phyloP scores from a whole-genome alignment of 768 basidiomycete species.

The Sporobolomyces pararoseus region DNA sequence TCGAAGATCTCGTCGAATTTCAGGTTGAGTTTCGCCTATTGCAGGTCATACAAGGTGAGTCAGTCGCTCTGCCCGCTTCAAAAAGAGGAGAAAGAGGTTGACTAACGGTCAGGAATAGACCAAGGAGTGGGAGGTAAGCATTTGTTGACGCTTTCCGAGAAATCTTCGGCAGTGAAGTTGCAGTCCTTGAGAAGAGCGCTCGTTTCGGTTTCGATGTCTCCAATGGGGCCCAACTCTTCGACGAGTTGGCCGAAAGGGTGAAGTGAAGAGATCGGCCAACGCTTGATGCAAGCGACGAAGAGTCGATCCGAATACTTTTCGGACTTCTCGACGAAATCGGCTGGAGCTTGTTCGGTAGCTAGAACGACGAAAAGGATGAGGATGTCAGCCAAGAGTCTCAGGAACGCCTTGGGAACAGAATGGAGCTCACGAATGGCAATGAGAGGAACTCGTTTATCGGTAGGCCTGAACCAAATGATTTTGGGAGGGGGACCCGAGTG shows the following conservation, averaged over 20 bases:
- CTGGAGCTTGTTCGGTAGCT: slow-evolving; percentile 85
- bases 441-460: slow-evolving; percentile 95
- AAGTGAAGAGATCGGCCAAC: slow-evolving; percentile 81
- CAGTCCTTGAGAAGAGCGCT: slow-evolving; percentile 96
- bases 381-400: too few relatives aligned
- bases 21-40: slow-evolving; percentile 51
- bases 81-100: background rate
- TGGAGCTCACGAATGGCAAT: slow-evolving; percentile 76
- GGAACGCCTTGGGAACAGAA: too few relatives aligned
- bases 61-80: too few relatives aligned
- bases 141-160: slow-evolving; percentile 88
- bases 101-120: slow-evolving; percentile 54
- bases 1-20: slow-evolving; percentile 82
- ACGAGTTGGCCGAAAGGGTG: slow-evolving; percentile 98
- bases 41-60: slow-evolving; percentile 42
- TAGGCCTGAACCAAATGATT: slow-evolving; percentile 99
- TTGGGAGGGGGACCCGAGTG: slow-evolving; percentile 88
- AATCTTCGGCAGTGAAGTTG: slow-evolving; percentile 91
- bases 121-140: slow-evolving; percentile 94
- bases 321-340: slow-evolving; percentile 90
- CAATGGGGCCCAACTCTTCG: slow-evolving; percentile 95
- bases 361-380: too few relatives aligned
- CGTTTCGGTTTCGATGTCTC: slow-evolving; percentile 97
- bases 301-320: slow-evolving; percentile 83
- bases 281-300: slow-evolving; percentile 97